These are phyloP conservation scores for Aspergillus viridinutans DNA, from an alignment of 2,329 filamentous ascomycete genomes.

Conservation along the genomic window DNA sequence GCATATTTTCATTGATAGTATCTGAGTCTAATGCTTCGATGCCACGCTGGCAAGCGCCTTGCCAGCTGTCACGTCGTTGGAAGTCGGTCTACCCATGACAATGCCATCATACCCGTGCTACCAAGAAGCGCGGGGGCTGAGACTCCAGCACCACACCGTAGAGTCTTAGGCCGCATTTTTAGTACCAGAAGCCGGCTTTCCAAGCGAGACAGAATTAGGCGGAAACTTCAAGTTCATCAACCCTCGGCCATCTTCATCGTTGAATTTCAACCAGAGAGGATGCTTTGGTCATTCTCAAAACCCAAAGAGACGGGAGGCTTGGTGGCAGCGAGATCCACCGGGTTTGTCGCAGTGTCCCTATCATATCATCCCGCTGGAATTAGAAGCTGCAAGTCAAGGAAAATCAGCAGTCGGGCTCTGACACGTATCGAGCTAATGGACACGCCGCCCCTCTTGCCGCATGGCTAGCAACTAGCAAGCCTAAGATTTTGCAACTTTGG, in stretches of 20 bases:
- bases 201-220: constrained; percentile 8
- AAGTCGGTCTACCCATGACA: constrained; percentile 14
- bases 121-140: constrained; percentile 17
- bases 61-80: constrained; percentile 23
- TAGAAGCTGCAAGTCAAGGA: constrained; percentile 25
- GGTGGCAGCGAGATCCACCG: constrained; percentile 19
- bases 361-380: constrained; percentile 16
- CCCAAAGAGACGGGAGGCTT: constrained; percentile 11
- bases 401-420: constrained; percentile 27
- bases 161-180: constrained; percentile 1
- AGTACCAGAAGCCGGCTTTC: constrained; percentile 5
- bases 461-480: not conserved
- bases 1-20: not conserved
- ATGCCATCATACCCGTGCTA: constrained; percentile 13
- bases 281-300: constrained; percentile 8
- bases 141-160: constrained; percentile 3
- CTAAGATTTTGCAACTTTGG: not conserved
- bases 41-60: constrained; percentile 26
- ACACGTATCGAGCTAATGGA: constrained; percentile 22
- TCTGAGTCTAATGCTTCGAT: constrained; percentile 6
- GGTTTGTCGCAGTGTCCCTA: constrained; percentile 13
- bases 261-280: not conserved
- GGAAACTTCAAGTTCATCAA: constrained; percentile 1
- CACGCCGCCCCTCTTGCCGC: not conserved
- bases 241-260: not conserved